phyloP scores from a whole-genome alignment of 2,329 filamentous ascomycete species.

The Colletotrichum destructivum region DNA sequence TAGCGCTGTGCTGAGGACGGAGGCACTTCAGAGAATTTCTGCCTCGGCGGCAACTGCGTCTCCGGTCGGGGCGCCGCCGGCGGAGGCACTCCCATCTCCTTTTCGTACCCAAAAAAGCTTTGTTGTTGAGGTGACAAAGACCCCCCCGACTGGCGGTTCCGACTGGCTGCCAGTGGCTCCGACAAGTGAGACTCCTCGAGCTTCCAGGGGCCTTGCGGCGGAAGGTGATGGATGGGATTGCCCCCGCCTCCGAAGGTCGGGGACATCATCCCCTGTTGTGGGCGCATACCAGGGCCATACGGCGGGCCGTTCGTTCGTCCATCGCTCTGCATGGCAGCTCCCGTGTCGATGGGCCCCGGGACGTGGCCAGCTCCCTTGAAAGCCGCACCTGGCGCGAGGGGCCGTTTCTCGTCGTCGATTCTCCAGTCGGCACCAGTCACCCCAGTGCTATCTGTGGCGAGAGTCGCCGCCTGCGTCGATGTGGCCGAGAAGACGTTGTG shows the following conservation, averaged over 20 bases:
- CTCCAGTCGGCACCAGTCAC: conserved; percentile 23
- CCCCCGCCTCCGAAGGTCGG: conserved; percentile 32
- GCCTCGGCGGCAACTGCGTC: conserved; percentile 45
- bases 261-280: conserved; percentile 36
- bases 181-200: conserved; percentile 69
- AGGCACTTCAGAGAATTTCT: conserved; percentile 57
- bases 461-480: conserved; percentile 37
- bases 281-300: conserved; percentile 28
- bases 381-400: conserved; percentile 21
- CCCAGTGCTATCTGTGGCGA: conserved; percentile 34
- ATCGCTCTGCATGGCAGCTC: conserved; percentile 17
- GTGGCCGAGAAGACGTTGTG: conserved; percentile 27
- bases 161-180: conserved; percentile 57
- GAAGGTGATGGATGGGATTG: conserved; percentile 59
- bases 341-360: conserved; percentile 25
- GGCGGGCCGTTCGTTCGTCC: conserved; percentile 47
- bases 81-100: conserved; percentile 61
- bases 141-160: conserved; percentile 34
- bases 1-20: conserved; percentile 67
- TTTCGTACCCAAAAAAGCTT: conserved; percentile 62
- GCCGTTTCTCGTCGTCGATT: conserved; percentile 36
- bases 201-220: conserved; percentile 65
- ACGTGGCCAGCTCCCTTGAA: conserved; percentile 25
- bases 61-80: conserved; percentile 39
- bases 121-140: conserved; percentile 52